Percentiles rank a stretch among this genome's conserved stretches.
Conservation (phyloP, 805 yeast genomes). For the Priceomyces medius region DNA sequence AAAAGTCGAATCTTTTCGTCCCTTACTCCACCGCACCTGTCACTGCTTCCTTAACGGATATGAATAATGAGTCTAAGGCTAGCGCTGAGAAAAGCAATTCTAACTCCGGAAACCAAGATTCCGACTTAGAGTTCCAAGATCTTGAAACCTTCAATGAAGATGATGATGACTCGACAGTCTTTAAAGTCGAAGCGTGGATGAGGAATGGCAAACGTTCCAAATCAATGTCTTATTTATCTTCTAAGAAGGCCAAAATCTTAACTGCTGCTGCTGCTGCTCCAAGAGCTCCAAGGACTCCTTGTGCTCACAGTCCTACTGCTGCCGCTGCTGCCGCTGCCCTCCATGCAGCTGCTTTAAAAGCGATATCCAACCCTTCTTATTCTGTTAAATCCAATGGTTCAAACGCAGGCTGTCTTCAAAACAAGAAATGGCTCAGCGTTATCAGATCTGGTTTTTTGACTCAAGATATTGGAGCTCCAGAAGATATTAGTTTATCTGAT, state of each 20-base stretch:
- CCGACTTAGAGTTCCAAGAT: slow-evolving; percentile 50
- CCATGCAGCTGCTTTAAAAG: slow-evolving; percentile 63
- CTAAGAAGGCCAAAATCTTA: slow-evolving; percentile 49
- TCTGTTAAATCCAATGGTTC: slow-evolving; percentile 20
- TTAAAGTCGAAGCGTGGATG: slow-evolving; percentile 40
- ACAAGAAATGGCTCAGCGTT: slow-evolving; percentile 68
- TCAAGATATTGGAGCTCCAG: slow-evolving; percentile 78
- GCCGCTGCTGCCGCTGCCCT: slow-evolving; percentile 76
- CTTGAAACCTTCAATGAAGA: slow-evolving; percentile 49
- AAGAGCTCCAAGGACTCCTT: slow-evolving; percentile 62
- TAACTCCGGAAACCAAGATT: slow-evolving; percentile 17
- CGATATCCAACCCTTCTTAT: slow-evolving; percentile 37
- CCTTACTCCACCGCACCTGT: slow-evolving; percentile 80
- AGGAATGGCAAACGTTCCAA: slow-evolving; percentile 59
- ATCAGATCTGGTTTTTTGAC: slow-evolving; percentile 74
- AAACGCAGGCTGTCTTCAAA: slow-evolving; percentile 23
- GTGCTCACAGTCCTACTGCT: slow-evolving; percentile 58
- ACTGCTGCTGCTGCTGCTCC: slow-evolving; percentile 88
- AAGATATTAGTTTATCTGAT: slow-evolving; percentile 72
- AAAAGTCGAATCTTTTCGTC: slow-evolving; percentile 48
- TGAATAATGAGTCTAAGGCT: slow-evolving; percentile 8
- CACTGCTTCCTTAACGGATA: slow-evolving; percentile 57
- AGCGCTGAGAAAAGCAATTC: slow-evolving; percentile 2
- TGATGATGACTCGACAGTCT: slow-evolving; percentile 35
- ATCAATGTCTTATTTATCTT: slow-evolving; percentile 58